A percentile compares a stretch with the other conserved stretches of the same genome.
Evolutionary conservation across 495 filamentous ascomycete species (phyloP).

Genomic region (Penicillium mononematosum): DNA sequence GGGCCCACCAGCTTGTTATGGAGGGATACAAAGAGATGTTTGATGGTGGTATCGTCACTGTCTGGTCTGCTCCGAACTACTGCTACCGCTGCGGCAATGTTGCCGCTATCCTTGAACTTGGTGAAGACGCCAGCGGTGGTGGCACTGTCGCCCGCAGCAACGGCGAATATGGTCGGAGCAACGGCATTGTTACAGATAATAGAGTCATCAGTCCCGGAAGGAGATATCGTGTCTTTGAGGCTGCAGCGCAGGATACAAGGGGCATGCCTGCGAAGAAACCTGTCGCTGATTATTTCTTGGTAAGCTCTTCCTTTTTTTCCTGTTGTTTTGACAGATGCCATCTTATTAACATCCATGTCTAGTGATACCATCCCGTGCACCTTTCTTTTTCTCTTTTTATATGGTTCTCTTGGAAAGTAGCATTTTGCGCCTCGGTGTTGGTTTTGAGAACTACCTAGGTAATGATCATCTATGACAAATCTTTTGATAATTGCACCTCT

Average conservation of each 20-base stretch:
- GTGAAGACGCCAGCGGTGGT: slow-evolving; percentile 76
- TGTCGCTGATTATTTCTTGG: slow-evolving; percentile 94
- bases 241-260: slow-evolving; percentile 91
- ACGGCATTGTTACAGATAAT: slow-evolving; percentile 40
- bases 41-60: slow-evolving; percentile 88
- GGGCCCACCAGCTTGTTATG: slow-evolving; percentile 98
- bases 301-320: slow-evolving; percentile 24
- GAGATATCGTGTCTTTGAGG: slow-evolving; percentile 93
- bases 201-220: slow-evolving; percentile 73
- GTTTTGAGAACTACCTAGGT: slow-evolving; percentile 22
- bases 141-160: slow-evolving; percentile 76
- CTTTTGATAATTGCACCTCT: slow-evolving; percentile 7
- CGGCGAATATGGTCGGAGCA: slow-evolving; percentile 67
- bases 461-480: slow-evolving; percentile 32
- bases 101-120: slow-evolving; percentile 88
- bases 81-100: slow-evolving; percentile 98
- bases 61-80: slow-evolving; percentile 97
- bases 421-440: slow-evolving; percentile 29
- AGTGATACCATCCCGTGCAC: slow-evolving; percentile 30
- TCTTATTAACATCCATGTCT: slow-evolving; percentile 10
- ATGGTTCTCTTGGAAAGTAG: slow-evolving; percentile 14
- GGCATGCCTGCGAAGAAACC: slow-evolving; percentile 99
- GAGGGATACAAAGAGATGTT: slow-evolving; percentile 99
- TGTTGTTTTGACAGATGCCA: background rate
- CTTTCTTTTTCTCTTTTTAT: slow-evolving; percentile 15